Evolutionary conservation across 2,329 filamentous ascomycete genomes (phyloP), one percentile per base, ranked within the genome.

Genomic region (Neocucurbitaria cava): DNA sequence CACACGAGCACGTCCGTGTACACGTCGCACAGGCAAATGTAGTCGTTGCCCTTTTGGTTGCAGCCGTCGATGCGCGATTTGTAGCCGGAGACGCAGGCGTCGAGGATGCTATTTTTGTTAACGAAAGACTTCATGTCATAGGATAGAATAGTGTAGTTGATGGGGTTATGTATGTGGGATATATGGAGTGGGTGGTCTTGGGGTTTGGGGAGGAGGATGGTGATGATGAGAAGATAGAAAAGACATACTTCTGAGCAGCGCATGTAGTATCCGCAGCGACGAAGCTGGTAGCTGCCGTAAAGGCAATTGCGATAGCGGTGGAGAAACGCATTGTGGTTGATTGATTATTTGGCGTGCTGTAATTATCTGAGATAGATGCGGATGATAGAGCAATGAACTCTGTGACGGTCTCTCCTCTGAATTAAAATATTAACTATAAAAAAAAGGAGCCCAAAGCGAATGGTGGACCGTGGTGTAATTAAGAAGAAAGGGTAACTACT

Each of bases 1-100:
- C 86, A 88, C 28, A 80, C 83, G 60, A 83, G 62, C 31, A 85
- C 76, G 48, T 83, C 79, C 33, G 69, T 80, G 71, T 82, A 84
- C 62, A 83, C 79, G 45, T 79, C 76, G 74, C 86, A 89, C 26
- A 87, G 77, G 74, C 86, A 88, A 64, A 77, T 73, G 75, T 78
- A 85, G 73, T 85, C 82, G 58, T 80, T 81, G 36, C 64, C 49
- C 21, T 64, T 66, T 46, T 28, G 52, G 40, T 58, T 62, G 73
- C 83, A 85, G 41, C 61, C 64, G 17, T 76, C 58, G 65, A 83
- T 72, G 51, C 78, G 76, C 8, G 71, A 65, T 57, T 78, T 61
- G 64, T 77, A 76, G 52, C 75, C 72, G 6, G 59, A 51, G 26
- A 81, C 67, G 67, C 82, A 85, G 58, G 77, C 76, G 55, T 82